A percentile compares a stretch with the other conserved stretches of the same genome.
phyloP scores from a whole-genome alignment of 805 yeast species.

The Kuraishia hungarica region DNA sequence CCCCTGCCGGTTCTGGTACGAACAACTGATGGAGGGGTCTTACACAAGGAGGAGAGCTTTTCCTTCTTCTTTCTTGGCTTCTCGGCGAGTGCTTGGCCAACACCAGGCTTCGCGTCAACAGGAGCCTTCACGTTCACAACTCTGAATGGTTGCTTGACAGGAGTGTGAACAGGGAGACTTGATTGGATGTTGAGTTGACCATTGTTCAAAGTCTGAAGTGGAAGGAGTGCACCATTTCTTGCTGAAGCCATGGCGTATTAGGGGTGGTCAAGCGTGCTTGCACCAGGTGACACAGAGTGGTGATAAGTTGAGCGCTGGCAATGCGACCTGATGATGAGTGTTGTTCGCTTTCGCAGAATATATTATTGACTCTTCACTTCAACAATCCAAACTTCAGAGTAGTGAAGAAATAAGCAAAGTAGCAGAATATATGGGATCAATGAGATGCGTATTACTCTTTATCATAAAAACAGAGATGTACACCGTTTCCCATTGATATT shows the following conservation, averaged over 20 bases:
- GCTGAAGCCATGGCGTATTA: conserved; percentile 1
- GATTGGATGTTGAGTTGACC: conserved; percentile 42
- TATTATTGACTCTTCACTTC: neutral
- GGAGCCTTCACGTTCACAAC: conserved; percentile 21
- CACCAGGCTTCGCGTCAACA: conserved; percentile 21
- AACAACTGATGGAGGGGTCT: conserved; percentile 93
- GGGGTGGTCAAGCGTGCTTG: neutral
- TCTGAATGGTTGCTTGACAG: neutral
- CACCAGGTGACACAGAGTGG: neutral
- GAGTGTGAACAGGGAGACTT: conserved; percentile 14
- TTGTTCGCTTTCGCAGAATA: neutral
- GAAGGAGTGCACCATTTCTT: conserved; percentile 11
- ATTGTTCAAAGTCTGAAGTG: conserved; percentile 45
- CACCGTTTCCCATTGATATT: neutral
- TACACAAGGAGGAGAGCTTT: conserved; percentile 83
- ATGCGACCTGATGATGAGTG: neutral
- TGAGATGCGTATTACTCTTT: neutral
- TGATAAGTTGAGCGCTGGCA: neutral
- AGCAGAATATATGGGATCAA: neutral
- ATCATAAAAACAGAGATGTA: neutral
- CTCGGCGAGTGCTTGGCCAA: conserved; percentile 5
- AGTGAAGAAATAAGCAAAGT: neutral
- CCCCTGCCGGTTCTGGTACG: conserved; percentile 82
- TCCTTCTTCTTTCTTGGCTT: conserved; percentile 67
- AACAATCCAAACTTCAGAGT: neutral